These are phyloP conservation scores for Argentina anserina DNA, from an alignment of 306 rosid genomes.

Conservation along the genomic window DNA sequence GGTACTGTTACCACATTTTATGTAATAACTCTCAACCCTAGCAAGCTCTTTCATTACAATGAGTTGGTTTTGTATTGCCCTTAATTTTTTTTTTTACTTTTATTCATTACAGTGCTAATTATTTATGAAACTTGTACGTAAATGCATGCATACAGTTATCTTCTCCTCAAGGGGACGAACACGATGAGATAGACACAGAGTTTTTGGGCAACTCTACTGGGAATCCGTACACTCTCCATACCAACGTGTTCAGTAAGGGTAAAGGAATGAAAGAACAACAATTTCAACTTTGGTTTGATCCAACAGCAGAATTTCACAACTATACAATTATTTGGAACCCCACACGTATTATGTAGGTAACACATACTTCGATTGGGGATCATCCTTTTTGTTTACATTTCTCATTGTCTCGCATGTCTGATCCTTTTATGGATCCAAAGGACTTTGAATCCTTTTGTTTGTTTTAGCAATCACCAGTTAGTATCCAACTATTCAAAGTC, in stretches of 20 bases:
- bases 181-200: slow-evolving; percentile 46
- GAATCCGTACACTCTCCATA: slow-evolving; percentile 40
- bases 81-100: background rate
- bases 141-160: slow-evolving; percentile 43
- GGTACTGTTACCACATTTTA: slow-evolving; percentile 82
- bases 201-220: slow-evolving; percentile 42
- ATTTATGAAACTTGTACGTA: background rate
- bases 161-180: slow-evolving; percentile 45
- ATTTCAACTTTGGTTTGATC: slow-evolving; percentile 47
- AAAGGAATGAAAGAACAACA: slow-evolving; percentile 36
- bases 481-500: background rate
- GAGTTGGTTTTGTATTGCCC: background rate
- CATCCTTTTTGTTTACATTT: background rate
- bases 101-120: background rate
- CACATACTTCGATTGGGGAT: background rate
- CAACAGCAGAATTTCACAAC: slow-evolving; percentile 37
- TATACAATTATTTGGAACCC: slow-evolving; percentile 40
- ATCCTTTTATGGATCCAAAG: background rate
- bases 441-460: background rate
- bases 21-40: slow-evolving; percentile 32
- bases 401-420: background rate
- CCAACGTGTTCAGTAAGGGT: slow-evolving; percentile 35
- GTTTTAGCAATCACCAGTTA: background rate
- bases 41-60: background rate
- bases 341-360: slow-evolving; percentile 35